Evolutionary conservation across 2,329 filamentous ascomycete genomes (phyloP).

Genomic region (Domatiomyces catenatus): DNA sequence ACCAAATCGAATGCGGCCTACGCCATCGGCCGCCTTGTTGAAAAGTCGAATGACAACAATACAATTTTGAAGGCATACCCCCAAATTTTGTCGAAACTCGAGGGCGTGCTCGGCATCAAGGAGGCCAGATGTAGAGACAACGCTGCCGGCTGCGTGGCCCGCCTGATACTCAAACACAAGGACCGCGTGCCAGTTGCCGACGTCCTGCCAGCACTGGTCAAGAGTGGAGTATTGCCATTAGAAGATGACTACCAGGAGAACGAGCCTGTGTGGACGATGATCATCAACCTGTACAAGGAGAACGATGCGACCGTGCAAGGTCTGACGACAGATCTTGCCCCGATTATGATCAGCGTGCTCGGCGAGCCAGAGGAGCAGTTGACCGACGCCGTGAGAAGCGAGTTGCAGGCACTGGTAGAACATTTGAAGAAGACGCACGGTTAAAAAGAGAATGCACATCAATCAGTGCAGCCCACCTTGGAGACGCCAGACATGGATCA

Average conservation of each 20-base stretch:
- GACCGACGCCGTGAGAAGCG: slow-evolving; percentile 32
- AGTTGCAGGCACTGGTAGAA: slow-evolving; percentile 33
- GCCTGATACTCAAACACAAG: slow-evolving; percentile 85
- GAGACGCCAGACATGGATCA: background rate
- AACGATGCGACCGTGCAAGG: slow-evolving; percentile 31
- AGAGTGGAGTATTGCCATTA: slow-evolving; percentile 53
- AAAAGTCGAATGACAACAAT: slow-evolving; percentile 59
- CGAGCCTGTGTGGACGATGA: slow-evolving; percentile 78
- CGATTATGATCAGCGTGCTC: slow-evolving; percentile 33
- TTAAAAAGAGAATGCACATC: background rate
- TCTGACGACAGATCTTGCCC: slow-evolving; percentile 31
- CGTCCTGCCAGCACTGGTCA: slow-evolving; percentile 65
- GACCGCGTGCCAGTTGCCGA: slow-evolving; percentile 65
- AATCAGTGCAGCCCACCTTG: background rate
- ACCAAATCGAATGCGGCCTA: slow-evolving; percentile 93
- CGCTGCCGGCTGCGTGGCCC: slow-evolving; percentile 73
- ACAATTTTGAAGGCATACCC: slow-evolving; percentile 62
- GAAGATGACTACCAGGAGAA: slow-evolving; percentile 96
- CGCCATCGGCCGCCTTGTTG: slow-evolving; percentile 69
- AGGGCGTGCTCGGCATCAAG: slow-evolving; percentile 63
- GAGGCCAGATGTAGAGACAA: slow-evolving; percentile 82
- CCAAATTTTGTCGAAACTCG: slow-evolving; percentile 68
- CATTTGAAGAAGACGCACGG: slow-evolving; percentile 26
- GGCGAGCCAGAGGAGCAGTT: slow-evolving; percentile 31
- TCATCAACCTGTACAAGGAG: slow-evolving; percentile 58